These are phyloP conservation scores for Achlya hypogyna DNA, from an alignment of 352 stramenopile species.

Conservation along the genomic window DNA sequence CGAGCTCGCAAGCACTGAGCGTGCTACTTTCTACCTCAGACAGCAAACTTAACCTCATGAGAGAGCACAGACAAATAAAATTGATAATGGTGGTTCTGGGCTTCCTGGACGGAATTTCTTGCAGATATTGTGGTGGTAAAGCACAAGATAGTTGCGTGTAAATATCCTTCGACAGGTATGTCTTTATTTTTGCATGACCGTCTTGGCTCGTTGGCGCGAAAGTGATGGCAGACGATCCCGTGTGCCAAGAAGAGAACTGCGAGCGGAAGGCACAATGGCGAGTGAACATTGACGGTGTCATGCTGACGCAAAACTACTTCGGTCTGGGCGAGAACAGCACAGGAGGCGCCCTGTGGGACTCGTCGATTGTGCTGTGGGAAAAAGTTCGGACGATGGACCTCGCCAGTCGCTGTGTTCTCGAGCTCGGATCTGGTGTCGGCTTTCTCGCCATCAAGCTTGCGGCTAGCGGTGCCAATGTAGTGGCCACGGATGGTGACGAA, in stretches of 20 bases:
- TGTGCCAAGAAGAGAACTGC: constrained; percentile 10
- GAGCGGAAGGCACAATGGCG: constrained; percentile 15
- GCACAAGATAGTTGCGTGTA: background rate
- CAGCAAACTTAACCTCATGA: too few relatives aligned
- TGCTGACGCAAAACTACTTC: constrained; percentile 19
- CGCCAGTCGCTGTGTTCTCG: constrained; percentile 39
- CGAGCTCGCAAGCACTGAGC: too few relatives aligned
- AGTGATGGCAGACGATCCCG: background rate
- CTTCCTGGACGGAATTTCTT: too few relatives aligned
- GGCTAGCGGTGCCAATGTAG: constrained; percentile 45
- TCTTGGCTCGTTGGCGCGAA: background rate
- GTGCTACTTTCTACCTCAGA: too few relatives aligned
- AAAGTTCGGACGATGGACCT: constrained; percentile 35
- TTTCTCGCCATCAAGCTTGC: constrained; percentile 68
- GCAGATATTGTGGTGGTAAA: too few relatives aligned
- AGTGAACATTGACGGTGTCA: constrained; percentile 3
- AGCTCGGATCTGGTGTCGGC: constrained; percentile 62
- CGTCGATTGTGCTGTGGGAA: constrained; percentile 59
- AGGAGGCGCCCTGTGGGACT: constrained; percentile 74
- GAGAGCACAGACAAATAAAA: too few relatives aligned
- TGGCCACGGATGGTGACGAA: constrained; percentile 52
- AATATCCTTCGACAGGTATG: background rate
- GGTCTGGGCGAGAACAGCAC: constrained; percentile 29
- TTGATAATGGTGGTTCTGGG: too few relatives aligned
- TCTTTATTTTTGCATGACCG: background rate